Conservation (phyloP, 306 rosid species). For the Pachyrhizus erosus region DNA sequence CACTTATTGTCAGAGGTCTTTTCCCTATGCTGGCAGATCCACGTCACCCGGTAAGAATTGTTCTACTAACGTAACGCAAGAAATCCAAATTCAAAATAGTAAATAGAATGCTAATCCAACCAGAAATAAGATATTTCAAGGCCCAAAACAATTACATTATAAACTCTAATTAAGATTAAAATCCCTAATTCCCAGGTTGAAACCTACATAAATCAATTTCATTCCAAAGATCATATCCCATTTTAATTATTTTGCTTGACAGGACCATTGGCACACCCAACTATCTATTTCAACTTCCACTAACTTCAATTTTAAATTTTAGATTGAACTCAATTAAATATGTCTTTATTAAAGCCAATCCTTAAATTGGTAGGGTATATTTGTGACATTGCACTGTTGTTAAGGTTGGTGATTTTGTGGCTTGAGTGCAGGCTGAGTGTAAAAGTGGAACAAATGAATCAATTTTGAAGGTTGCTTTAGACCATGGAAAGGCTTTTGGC, state of each 20-base stretch:
- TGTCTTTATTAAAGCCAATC: background rate
- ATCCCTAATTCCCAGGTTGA: background rate
- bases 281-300: background rate
- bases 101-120: background rate
- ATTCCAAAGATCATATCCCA: background rate
- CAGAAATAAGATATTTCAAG: background rate
- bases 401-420: slow-evolving; percentile 15
- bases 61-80: background rate
- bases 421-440: slow-evolving; percentile 73
- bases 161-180: background rate
- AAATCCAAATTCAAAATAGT: background rate
- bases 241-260: background rate
- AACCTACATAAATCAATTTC: background rate
- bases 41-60: slow-evolving; percentile 82
- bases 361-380: background rate
- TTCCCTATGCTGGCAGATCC: slow-evolving; percentile 99
- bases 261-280: background rate
- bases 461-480: slow-evolving; percentile 89
- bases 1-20: slow-evolving; percentile 92
- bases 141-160: background rate
- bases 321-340: background rate
- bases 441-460: slow-evolving; percentile 81
- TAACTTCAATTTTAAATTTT: background rate
- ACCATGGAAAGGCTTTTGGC: slow-evolving; percentile 83
- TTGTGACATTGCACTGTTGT: slow-evolving; percentile 16